A percentile compares a stretch with the other conserved stretches of the same genome.
Evolutionary conservation across 1,284 basidiomycete genomes (phyloP).

Genomic region (Malassezia yamatoensis): DNA sequence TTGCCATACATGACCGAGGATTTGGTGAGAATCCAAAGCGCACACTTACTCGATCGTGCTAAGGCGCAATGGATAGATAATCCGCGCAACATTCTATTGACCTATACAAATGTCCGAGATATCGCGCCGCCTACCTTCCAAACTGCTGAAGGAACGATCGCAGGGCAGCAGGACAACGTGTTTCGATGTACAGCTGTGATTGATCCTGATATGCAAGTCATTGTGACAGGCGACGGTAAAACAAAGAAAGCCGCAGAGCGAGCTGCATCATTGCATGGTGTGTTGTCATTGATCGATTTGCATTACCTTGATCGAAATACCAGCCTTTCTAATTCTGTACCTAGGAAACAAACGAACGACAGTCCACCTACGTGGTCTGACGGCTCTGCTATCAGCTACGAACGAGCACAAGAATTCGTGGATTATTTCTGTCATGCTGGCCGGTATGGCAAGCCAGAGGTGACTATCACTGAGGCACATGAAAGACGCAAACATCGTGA

Average conservation of each 20-base stretch:
- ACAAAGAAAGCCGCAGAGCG: conserved; percentile 63
- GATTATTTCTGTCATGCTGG: conserved; percentile 84
- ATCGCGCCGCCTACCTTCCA: conserved; percentile 24
- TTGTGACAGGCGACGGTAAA: conserved; percentile 57
- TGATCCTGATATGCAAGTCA: conserved; percentile 12
- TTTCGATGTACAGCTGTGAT: conserved; percentile 18
- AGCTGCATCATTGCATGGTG: conserved; percentile 53
- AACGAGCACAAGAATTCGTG: conserved; percentile 79
- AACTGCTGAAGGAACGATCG: conserved; percentile 27
- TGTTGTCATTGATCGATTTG: conserved; percentile 19
- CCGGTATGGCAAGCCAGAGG: conserved; percentile 68
- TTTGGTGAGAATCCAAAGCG: too few relatives aligned
- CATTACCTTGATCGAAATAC: conserved; percentile 20
- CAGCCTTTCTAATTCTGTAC: conserved; percentile 8
- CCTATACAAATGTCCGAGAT: conserved; percentile 27
- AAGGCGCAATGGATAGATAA: conserved; percentile 25
- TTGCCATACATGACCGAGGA: too few relatives aligned
- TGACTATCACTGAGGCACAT: conserved; percentile 44
- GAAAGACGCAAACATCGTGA: not conserved
- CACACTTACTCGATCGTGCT: conserved; percentile 59
- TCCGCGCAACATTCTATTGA: conserved; percentile 32
- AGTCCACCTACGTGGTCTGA: conserved; percentile 54
- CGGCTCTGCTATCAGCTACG: conserved; percentile 59
- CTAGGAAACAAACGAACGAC: conserved; percentile 49
- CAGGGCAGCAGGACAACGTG: conserved; percentile 25